A percentile compares a stretch with the other conserved stretches of the same genome.
phyloP scores from a whole-genome alignment of 176 grass and related monocot species.

The Themeda triandra region DNA sequence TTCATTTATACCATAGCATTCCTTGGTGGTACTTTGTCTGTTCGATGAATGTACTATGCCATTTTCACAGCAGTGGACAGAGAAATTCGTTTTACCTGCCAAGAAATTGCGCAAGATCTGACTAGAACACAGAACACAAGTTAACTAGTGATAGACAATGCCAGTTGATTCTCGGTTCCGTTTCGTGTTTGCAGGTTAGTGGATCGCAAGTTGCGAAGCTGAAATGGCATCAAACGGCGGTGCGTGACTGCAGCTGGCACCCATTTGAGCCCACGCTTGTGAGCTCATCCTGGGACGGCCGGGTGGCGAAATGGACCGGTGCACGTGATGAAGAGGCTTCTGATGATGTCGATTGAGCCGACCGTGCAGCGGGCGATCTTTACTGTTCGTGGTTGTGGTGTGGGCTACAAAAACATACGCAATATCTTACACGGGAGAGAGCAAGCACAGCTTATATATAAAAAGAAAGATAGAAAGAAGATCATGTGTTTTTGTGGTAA shows the following conservation, averaged over 20 bases:
- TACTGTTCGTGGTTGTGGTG: background rate
- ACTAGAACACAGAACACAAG: background rate
- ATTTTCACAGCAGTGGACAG: background rate
- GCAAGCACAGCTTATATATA: background rate
- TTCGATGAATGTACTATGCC: background rate
- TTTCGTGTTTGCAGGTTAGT: constrained; percentile 50
- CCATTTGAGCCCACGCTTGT: constrained; percentile 64
- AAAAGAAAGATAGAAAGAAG: background rate
- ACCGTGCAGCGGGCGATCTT: background rate
- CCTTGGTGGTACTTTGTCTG: background rate
- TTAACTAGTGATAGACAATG: background rate
- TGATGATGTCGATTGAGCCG: constrained; percentile 27
- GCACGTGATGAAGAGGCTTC: constrained; percentile 4
- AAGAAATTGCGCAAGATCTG: background rate
- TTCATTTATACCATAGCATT: background rate
- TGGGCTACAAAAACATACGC: background rate
- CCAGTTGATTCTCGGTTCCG: constrained; percentile 4
- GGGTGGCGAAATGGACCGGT: constrained; percentile 50
- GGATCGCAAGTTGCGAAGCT: constrained; percentile 61
- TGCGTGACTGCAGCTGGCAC: constrained; percentile 92
- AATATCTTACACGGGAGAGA: background rate
- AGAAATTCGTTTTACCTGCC: background rate
- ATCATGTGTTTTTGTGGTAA: background rate
- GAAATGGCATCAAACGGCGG: constrained; percentile 40
- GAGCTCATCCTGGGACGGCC: constrained; percentile 75